Conservation (phyloP, 371 early-diverging fungal genomes). For the Apophysomyces elegans region DNA sequence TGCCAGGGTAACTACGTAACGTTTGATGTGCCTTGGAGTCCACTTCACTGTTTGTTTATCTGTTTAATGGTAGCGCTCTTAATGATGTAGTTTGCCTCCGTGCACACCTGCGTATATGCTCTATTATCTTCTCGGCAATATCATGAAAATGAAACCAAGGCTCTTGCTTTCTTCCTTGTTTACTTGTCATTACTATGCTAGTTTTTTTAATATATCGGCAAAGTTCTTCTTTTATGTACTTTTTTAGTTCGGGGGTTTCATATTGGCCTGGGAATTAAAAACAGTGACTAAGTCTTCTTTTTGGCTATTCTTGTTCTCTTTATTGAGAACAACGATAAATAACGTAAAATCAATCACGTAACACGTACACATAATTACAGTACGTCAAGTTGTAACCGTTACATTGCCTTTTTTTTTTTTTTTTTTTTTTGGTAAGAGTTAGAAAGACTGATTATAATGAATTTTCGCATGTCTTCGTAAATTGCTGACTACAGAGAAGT, state of each 20-base stretch:
- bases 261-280: constrained; percentile 2
- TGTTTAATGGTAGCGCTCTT: neutral
- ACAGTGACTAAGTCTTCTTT: neutral
- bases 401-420: neutral
- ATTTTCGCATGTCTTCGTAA: constrained; percentile 48
- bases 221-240: neutral
- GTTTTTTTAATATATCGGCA: no score
- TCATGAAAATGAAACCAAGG: constrained; percentile 26
- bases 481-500: constrained; percentile 48
- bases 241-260: neutral
- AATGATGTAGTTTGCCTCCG: neutral
- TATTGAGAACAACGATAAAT: no score
- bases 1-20: constrained; percentile 43
- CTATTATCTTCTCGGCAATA: constrained; percentile 21
- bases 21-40: constrained; percentile 38
- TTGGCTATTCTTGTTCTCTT: no score
- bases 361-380: neutral
- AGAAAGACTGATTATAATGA: constrained; percentile 25
- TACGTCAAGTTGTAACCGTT: neutral
- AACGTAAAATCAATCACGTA: neutral
- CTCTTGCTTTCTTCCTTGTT: neutral
- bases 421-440: neutral
- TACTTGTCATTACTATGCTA: no score
- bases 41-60: constrained; percentile 19
- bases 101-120: constrained; percentile 19